phyloP scores from a whole-genome alignment of 2,329 filamentous ascomycete species.

The Tolypocladium tropicale region DNA sequence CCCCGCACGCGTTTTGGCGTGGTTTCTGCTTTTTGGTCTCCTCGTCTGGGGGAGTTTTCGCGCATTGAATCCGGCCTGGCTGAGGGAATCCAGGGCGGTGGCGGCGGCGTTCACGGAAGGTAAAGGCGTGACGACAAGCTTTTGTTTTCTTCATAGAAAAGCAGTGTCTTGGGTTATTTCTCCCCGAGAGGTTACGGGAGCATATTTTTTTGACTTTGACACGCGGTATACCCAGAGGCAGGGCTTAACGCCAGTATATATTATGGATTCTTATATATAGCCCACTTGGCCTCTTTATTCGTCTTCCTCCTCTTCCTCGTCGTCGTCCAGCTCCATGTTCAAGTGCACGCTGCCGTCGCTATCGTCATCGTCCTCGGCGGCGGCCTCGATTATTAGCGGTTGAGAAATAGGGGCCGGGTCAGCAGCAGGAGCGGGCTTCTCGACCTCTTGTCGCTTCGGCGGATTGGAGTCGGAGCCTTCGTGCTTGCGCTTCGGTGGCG shows the following conservation, averaged over 20 bases:
- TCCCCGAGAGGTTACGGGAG: not conserved
- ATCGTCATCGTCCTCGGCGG: constrained; percentile 35
- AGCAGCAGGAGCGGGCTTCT: constrained; percentile 10
- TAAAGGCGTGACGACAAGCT: not conserved
- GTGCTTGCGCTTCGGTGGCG: constrained; percentile 28
- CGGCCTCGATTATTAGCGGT: constrained; percentile 10
- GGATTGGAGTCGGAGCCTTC: constrained; percentile 22
- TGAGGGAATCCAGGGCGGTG: not conserved
- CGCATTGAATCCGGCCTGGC: not conserved
- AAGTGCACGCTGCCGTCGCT: constrained; percentile 47
- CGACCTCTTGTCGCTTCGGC: constrained; percentile 30
- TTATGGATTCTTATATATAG: not conserved
- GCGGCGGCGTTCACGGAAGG: not conserved
- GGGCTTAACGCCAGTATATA: not conserved
- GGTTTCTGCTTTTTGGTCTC: too few relatives aligned
- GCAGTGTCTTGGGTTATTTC: not conserved
- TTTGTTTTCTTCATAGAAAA: too few relatives aligned
- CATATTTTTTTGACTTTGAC: not conserved
- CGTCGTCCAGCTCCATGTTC: constrained; percentile 48
- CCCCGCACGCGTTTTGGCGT: not conserved
- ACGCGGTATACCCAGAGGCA: not conserved
- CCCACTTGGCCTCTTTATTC: not conserved
- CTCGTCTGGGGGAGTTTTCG: not conserved
- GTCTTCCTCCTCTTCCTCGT: constrained; percentile 18
- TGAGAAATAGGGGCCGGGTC: constrained; percentile 6